A percentile compares a stretch with the other conserved stretches of the same genome.
Conservation (phyloP, 495 filamentous ascomycete genomes). For the Penicillium nucicola region DNA sequence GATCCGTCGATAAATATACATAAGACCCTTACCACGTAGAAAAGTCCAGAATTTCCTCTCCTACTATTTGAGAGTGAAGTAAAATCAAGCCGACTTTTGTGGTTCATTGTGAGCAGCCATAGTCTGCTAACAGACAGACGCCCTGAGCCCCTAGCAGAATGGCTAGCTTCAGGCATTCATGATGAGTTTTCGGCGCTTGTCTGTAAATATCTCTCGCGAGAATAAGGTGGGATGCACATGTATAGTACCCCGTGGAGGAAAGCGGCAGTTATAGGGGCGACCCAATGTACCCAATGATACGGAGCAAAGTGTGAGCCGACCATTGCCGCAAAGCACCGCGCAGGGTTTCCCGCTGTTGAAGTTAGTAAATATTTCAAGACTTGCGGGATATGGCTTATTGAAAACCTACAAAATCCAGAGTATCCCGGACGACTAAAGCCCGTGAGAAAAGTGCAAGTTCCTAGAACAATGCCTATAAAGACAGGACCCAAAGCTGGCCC, state of each 20-base stretch:
- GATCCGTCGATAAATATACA: no score
- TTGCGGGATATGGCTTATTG: neutral
- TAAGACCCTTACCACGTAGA: no score
- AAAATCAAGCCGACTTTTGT: no score
- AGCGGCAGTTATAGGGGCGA: neutral
- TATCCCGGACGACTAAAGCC: constrained; percentile 36
- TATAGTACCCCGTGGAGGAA: neutral
- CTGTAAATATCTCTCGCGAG: no score
- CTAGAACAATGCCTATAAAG: constrained; percentile 42
- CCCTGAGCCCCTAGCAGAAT: no score
- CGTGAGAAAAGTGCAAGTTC: constrained; percentile 34
- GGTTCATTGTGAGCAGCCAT: no score
- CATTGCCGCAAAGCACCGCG: neutral
- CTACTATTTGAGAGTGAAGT: no score
- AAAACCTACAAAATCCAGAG: constrained; percentile 7
- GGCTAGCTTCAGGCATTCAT: no score
- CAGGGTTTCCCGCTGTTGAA: constrained; percentile 3
- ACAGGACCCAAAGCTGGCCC: constrained; percentile 43
- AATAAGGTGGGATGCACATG: no score
- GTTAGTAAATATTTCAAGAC: neutral
- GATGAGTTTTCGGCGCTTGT: no score
- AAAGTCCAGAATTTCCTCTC: no score
- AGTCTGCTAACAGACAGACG: no score
- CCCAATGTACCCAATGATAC: neutral
- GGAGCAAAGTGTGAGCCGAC: neutral